A percentile compares a stretch with the other conserved stretches of the same genome.
These are phyloP conservation scores for Picochlorum costavermella DNA, from an alignment of 139 green algal genomes.

Conservation along the genomic window DNA sequence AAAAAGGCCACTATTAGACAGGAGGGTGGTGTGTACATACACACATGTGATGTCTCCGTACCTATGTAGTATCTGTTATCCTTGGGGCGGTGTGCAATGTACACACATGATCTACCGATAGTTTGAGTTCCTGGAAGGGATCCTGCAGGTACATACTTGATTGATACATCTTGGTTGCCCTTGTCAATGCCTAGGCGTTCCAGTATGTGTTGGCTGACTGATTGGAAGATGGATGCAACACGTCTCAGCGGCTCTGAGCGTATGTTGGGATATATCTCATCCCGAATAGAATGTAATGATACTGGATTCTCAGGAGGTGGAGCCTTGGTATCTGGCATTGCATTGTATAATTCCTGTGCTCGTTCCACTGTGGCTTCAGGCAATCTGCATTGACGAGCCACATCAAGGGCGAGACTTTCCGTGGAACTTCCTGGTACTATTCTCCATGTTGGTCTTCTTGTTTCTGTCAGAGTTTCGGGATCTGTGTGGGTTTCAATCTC, in stretches of 20 bases:
- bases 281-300: background rate
- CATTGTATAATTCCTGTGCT: conserved; percentile 24
- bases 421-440: conserved; percentile 38
- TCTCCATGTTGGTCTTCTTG: conserved; percentile 38
- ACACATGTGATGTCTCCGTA: background rate
- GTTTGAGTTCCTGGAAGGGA: conserved; percentile 1
- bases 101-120: background rate
- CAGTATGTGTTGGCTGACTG: background rate
- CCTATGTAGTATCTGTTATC: conserved; percentile 1
- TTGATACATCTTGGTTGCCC: background rate
- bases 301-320: background rate
- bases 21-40: no score
- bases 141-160: conserved; percentile 1
- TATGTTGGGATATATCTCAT: background rate
- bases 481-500: conserved; percentile 7
- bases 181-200: no score
- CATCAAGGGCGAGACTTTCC: conserved; percentile 51
- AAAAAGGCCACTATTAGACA: background rate
- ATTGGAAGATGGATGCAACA: background rate
- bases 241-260: background rate
- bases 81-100: background rate
- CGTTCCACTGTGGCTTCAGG: conserved; percentile 18
- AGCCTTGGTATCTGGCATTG: conserved; percentile 3
- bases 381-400: conserved; percentile 33
- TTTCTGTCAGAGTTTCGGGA: background rate